Base-by-base conservation (phyloP, 2,329 filamentous ascomycete species). In the Ceratocystiopsis sp. region DNA sequence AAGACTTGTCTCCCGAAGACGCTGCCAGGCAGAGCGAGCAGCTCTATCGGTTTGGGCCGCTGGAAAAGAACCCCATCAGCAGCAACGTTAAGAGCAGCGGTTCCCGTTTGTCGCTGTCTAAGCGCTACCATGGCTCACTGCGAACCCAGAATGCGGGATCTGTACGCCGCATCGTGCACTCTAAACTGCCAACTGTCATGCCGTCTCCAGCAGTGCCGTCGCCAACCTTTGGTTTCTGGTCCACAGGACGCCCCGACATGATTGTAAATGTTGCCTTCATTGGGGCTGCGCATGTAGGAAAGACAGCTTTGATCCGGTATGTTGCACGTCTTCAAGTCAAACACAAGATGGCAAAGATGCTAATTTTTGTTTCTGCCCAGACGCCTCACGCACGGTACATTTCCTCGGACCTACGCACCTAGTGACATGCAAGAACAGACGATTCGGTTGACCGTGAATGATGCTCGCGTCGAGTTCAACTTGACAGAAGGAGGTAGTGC, bases 251-350 rank as follows among this genome's bases (percentile, higher is more conserved):
- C 15, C 45, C 49, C 4, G 49, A 51, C 18, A 47, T 51, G 46
- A 45, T 48, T 42, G 45, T 51, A 43, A 50, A 50, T 35, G 43
- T 51, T 12, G 49, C 46, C 10, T 46, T 51, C 12, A 41, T 50
- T 34, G 50, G 50, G 15, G 48, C 50, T n/a, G 50, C 43, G 1
- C 39, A 38, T 1, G 50, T 51, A 15, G 50, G 50, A 17, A 51
- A 51, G 45, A 45, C 46, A n/a, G 47, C 48, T 6, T 37, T 51
- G 21, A 47, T 51, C 40, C 45, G 45, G 48, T 50, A 42, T 2
- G 48, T 40, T 13, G 1, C n/a, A 29, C 10, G 25, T 8, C 25
- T 7, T 8, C 25, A 29, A 8, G 10, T 9, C 25, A 29, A 29
- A 29, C 25, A 29, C 25, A 8, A 8, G 19, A 7, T 29, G 10